Evolutionary conservation across 345 rosid species (phyloP).

Genomic region (Syzygium aqueum): DNA sequence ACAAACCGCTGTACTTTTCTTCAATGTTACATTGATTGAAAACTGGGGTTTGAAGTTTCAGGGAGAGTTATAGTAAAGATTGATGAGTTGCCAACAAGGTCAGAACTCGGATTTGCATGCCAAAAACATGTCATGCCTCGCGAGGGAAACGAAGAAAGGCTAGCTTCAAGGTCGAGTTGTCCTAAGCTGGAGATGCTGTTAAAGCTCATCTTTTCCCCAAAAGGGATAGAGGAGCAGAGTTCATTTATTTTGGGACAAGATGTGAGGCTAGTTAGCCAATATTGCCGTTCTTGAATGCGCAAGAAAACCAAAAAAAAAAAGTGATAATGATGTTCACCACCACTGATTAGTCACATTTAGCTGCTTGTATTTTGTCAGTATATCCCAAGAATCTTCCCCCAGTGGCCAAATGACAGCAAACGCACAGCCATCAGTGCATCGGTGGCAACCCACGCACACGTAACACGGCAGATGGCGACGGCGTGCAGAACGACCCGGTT

Average conservation of each 20-base stretch:
- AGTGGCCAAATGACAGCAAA: background rate
- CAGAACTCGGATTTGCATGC: background rate
- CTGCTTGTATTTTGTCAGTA: background rate
- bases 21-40: background rate
- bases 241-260: background rate
- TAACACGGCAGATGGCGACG: no score
- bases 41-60: background rate
- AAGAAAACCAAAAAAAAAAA: background rate
- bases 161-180: background rate
- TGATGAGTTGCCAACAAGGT: background rate
- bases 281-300: background rate
- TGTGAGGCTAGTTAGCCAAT: background rate
- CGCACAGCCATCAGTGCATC: background rate
- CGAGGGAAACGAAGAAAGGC: background rate
- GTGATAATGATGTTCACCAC: background rate
- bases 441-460: background rate
- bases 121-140: background rate
- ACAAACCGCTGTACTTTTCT: background rate
- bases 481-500: no score
- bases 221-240: background rate
- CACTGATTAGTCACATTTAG: background rate
- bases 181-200: background rate
- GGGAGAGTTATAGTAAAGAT: background rate
- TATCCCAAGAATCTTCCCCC: background rate
- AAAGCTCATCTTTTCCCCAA: background rate